Conservation (phyloP, 2,329 filamentous ascomycete genomes). For the Didymosphaeria variabile region DNA sequence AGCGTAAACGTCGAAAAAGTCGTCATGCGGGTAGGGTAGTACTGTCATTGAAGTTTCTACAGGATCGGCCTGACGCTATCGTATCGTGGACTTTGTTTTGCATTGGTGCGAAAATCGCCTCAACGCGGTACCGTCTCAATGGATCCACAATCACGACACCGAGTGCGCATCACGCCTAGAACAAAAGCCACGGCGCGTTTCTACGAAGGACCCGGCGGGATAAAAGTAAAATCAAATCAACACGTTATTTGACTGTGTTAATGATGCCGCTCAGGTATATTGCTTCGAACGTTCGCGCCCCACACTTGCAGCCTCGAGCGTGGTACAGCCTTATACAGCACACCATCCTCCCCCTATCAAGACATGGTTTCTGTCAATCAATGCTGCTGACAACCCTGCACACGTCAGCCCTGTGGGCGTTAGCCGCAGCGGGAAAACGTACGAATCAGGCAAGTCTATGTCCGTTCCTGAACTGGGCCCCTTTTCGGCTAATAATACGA, state of each 20-base stretch:
- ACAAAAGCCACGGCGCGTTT: neutral
- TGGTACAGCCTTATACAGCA: neutral
- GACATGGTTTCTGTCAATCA: neutral
- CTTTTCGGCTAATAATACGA: conserved; percentile 2
- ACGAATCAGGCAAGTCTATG: neutral
- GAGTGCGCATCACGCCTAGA: neutral
- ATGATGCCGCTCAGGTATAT: neutral
- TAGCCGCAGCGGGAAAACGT: neutral
- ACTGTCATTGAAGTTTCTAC: too few species aligned
- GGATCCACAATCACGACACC: neutral
- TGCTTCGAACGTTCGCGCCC: neutral
- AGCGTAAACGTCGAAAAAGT: too few species aligned
- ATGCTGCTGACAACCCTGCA: neutral
- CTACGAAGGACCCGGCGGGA: neutral
- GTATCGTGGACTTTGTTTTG: too few species aligned
- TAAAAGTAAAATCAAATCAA: neutral
- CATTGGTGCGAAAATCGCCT: too few species aligned
- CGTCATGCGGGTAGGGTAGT: too few species aligned
- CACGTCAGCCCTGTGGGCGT: neutral
- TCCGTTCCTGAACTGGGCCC: neutral
- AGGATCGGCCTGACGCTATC: too few species aligned
- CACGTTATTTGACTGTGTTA: neutral
- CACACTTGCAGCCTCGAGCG: neutral
- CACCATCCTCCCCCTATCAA: conserved; percentile 1
- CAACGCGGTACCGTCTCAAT: neutral